Conservation (phyloP, 768 basidiomycete species). For the Astraeus odoratus region DNA sequence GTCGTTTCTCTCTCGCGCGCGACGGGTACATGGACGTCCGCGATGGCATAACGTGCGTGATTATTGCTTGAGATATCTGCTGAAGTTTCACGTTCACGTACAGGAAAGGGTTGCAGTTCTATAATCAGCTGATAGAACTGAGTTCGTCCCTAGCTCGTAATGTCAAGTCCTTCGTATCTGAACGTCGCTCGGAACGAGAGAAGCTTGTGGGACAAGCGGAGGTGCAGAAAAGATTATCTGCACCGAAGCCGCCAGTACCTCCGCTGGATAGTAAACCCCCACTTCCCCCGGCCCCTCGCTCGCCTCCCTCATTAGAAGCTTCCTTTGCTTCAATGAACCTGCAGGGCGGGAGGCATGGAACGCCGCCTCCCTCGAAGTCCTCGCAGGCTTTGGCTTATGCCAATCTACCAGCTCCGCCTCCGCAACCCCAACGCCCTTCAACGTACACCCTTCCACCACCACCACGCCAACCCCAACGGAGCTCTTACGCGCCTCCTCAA, state of each 20-base stretch:
- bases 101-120: conserved; percentile 88
- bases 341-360: conserved; percentile 21
- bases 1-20: conserved; percentile 65
- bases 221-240: conserved; percentile 55
- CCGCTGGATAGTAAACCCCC: conserved; percentile 43
- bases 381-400: conserved; percentile 24
- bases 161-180: conserved; percentile 53
- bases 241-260: conserved; percentile 30
- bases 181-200: conserved; percentile 66
- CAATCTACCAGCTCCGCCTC: conserved; percentile 4
- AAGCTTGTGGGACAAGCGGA: conserved; percentile 63
- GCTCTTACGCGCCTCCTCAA: conserved; percentile 15
- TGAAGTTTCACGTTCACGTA: conserved; percentile 8
- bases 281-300: conserved; percentile 38
- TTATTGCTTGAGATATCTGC: conserved; percentile 1
- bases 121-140: conserved; percentile 68
- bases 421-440: conserved; percentile 18
- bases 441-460: conserved; percentile 11
- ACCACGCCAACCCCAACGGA: conserved; percentile 23
- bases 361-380: conserved; percentile 22
- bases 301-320: conserved; percentile 37
- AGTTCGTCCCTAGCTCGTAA: conserved; percentile 50
- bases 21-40: conserved; percentile 85
- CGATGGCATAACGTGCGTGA: conserved; percentile 72
- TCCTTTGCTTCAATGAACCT: conserved; percentile 56